Evolutionary conservation across 2,329 filamentous ascomycete genomes (phyloP), one percentile per base, ranked within the genome.

Genomic region (Eutypa lata): DNA sequence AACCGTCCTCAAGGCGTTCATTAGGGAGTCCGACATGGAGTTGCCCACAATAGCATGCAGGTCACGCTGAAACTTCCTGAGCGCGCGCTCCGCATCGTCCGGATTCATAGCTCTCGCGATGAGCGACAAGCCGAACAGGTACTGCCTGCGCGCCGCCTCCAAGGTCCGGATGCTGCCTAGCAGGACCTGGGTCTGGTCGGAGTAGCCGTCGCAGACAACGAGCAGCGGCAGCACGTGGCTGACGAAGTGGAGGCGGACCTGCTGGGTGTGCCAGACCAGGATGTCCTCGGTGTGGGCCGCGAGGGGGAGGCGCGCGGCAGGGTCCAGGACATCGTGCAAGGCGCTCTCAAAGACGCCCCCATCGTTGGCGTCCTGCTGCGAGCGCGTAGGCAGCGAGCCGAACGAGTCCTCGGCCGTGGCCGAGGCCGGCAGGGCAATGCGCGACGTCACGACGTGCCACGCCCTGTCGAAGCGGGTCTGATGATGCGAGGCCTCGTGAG

Each of bases 1-100:
- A 37, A 87, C 79, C 42, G 69, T 72, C 42, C 75, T 76, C 22
- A 90, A 66, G 1, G 84, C 80, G 47, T 71, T 70, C 35, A 78
- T 74, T 47, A 88, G 72, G 3, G 76, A 72, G 37, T 72, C 72
- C 2, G 79, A 80, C 53, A 84, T 75, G 10, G 84, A 85, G 65
- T 87, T 87, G 44, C 81, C 79, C 56, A 89, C 78, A 21, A 88
- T 75, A 21, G 85, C 83, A 61, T 87, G 79, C 11, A 89, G 68
- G 57, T 89, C 85, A 47, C 79, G 73, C 16, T 73, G 75, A 61
- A 90, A 88, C 52, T 78, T 80, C 49, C 64, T 65, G 7, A 76
- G 68, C 38, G 73, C 73, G 31, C 67, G 65, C 45, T 69, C 66
- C 50, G 70, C 73, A 24, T 65, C 60, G 31, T 63, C 66, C 44